phyloP scores from a whole-genome alignment of 192 early-diverging fungal genomes.

The Coemansia sp. region DNA sequence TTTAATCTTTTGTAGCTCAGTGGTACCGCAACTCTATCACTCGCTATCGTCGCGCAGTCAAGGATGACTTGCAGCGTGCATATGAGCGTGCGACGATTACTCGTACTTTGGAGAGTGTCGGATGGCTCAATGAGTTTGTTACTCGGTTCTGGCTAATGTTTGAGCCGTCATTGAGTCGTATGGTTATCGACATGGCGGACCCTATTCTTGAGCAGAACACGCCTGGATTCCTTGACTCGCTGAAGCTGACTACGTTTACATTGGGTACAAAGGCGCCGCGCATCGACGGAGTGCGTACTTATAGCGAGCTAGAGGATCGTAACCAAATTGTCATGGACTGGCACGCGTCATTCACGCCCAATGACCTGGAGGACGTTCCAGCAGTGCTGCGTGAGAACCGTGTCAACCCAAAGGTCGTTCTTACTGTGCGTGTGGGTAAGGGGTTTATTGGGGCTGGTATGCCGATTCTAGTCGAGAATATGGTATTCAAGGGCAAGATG shows the following conservation, averaged over 20 bases:
- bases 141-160: conserved; percentile 87
- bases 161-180: conserved; percentile 80
- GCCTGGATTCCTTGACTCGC: conserved; percentile 78
- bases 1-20: conserved; percentile 49
- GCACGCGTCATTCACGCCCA: conserved; percentile 82
- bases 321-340: conserved; percentile 88
- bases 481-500: conserved; percentile 78
- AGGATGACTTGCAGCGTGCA: conserved; percentile 70
- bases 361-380: conserved; percentile 74
- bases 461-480: conserved; percentile 81
- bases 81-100: conserved; percentile 55
- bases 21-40: conserved; percentile 74
- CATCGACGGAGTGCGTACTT: conserved; percentile 70
- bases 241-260: conserved; percentile 72
- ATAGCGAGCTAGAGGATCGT: conserved; percentile 66
- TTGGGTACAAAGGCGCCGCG: conserved; percentile 75
- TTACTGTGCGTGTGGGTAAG: conserved; percentile 83
- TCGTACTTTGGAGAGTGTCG: conserved; percentile 63
- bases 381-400: conserved; percentile 64
- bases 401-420: conserved; percentile 84
- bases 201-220: conserved; percentile 70
- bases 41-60: conserved; percentile 65
- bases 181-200: conserved; percentile 71
- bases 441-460: conserved; percentile 83
- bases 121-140: conserved; percentile 91